Base-by-base conservation (phyloP, 169 alveolate genomes). In the Cryptosporidium muris region DNA sequence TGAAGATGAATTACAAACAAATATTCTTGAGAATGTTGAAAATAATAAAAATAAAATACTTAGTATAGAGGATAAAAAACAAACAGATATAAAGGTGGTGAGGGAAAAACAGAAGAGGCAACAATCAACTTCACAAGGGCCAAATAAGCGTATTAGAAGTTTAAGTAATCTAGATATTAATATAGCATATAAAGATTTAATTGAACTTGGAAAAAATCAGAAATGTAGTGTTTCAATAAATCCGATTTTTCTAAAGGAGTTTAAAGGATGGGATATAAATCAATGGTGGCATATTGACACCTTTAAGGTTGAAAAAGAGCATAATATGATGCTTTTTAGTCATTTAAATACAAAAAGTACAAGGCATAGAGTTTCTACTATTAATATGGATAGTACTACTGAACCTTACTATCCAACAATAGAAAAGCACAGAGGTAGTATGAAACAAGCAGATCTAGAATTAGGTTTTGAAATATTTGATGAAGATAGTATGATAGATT, bases 201-300 rank as follows among this genome's bases (percentile, higher is more conserved):
- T 47, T 8, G 38, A 54, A 5, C 43, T 3, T 62, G n/a, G 42
- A 40, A 62, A 37, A 38, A 62, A 62, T 62, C 25, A 25, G 25
- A 25, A 25, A 25, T 25, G 51, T 3, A 34, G 51, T 52, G 45
- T 38, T 51, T 45, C 37, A 49, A 14, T 51, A 7, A 48, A 48
- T 47, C 43, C 37, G 8, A 9, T 45, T 37, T 3, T 66, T 25
- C 48, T 52, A 52, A 54, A 66, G 11, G 54, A 25, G 14, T 51
- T 37, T 16, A 66, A 47, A 12, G 65, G 65, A 9, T 66, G 81
- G 81, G 81, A 66, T 9, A 51, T 54, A 36, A 43, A 66, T 66
- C 51, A 66, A 9, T 66, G 81, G 81, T 66, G 81, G 81, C 81
- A 66, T 12, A 51, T 3, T 5, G 42, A 52, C 37, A 66, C 34